Evolutionary conservation across 192 early-diverging fungal genomes (phyloP), one percentile per base, ranked within the genome.

Genomic region (Entomortierella beljakovae): DNA sequence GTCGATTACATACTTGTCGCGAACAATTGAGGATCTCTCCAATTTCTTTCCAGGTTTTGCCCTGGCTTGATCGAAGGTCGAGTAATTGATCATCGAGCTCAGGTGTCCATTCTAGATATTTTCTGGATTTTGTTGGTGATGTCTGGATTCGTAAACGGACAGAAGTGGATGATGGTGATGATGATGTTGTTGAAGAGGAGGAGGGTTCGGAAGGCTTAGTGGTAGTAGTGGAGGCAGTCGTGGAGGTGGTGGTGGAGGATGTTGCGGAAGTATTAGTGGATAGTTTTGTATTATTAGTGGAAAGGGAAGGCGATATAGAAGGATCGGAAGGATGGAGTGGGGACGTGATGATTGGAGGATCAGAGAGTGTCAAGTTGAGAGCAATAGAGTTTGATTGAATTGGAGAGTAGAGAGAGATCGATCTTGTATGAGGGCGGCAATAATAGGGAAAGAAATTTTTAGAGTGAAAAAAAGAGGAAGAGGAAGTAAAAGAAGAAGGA

Each of bases 1-100:
- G 61, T 16, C 56, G 54, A 38, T 64, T 73, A 28, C 70, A 73
- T 5, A 62, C 54, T 52, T 73, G 70, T n/a, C 70, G 70, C 15
- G 61, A 64, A 13, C 51, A n/a, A 13, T 37, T 20, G 10, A 73
- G 26, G 11, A 8, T 35, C 25, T 59, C n/a, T 13, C 70, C 62
- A n/a, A 73, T 64, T 34, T 73, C 28, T 16, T 11, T 29, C 70
- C 70, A 73, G 22, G 70, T 64, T 13, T 53, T 42, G 6, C 70
- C 70, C 18, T 73, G 54, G n/a, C n/a, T n/a, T 2, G 50, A 5
- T 13, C 70, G 70, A 15, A 73, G 61, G 34, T 3, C 1, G 22
- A 65, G 34, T 11, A 73, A 49, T 1, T 32, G 42, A 1, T 29
- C 8, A 31, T 73, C 70, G 25, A 23, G 25, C 20, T 64, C 61